Percentiles rank a stretch among this genome's conserved stretches.
phyloP scores from a whole-genome alignment of 495 filamentous ascomycete species.

The Hyaloscypha bicolor region DNA sequence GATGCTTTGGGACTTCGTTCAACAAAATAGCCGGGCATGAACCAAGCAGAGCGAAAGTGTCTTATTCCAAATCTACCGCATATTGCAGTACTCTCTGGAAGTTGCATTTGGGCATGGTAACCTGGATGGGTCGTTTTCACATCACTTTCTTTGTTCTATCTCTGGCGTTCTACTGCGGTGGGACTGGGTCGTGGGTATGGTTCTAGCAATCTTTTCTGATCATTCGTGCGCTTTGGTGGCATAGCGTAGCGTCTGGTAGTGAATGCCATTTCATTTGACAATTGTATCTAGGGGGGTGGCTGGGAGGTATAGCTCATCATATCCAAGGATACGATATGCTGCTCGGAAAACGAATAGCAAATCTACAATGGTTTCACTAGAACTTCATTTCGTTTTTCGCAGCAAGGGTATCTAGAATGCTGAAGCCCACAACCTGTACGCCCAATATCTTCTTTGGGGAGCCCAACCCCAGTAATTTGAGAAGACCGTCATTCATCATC shows the following conservation, averaged over 20 bases:
- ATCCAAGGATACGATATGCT: not conserved
- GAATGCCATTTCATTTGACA: not conserved
- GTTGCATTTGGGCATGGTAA: constrained; percentile 1
- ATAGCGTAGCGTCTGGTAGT: constrained; percentile 4
- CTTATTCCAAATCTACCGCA: not conserved
- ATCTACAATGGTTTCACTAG: not conserved
- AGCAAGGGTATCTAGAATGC: constrained; percentile 9
- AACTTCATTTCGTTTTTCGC: too few relatives aligned
- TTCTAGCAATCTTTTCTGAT: not conserved
- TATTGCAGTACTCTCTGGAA: constrained; percentile 1
- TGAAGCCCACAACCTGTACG: not conserved
- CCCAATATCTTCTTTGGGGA: not conserved
- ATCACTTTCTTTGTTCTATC: constrained; percentile 5
- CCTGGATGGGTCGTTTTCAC: not conserved
- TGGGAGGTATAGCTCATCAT: constrained; percentile 9
- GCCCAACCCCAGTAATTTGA: not conserved
- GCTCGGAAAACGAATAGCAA: not conserved
- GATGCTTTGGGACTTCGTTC: constrained; percentile 89
- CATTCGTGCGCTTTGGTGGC: constrained; percentile 5
- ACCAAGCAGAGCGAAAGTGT: not conserved
- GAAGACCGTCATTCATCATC: constrained; percentile 43
- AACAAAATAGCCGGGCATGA: not conserved
- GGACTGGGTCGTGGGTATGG: not conserved
- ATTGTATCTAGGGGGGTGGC: constrained; percentile 6
- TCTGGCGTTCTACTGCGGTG: constrained; percentile 12